Evolutionary conservation across 2,329 filamentous ascomycete species (phyloP).

Genomic region (Monascus ruber): DNA sequence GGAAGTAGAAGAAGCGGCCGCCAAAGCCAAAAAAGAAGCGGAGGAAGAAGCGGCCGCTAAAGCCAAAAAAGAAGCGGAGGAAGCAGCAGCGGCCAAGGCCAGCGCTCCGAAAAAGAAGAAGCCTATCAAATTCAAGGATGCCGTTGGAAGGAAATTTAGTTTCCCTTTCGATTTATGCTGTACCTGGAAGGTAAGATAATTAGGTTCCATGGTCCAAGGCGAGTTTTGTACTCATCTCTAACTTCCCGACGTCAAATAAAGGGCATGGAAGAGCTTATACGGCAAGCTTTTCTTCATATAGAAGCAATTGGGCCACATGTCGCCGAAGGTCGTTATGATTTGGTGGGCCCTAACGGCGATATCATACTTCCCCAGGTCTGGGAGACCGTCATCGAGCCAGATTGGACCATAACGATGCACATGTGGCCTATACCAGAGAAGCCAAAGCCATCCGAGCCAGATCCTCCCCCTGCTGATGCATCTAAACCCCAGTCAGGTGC

Average conservation of each 20-base stretch:
- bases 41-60: slow-evolving; percentile 23
- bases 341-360: slow-evolving; percentile 67
- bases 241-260: slow-evolving; percentile 22
- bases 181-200: slow-evolving; percentile 63
- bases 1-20: slow-evolving; percentile 20
- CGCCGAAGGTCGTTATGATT: slow-evolving; percentile 66
- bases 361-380: slow-evolving; percentile 73
- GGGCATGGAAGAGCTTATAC: slow-evolving; percentile 80
- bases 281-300: slow-evolving; percentile 71
- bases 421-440: slow-evolving; percentile 52
- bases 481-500: slow-evolving; percentile 9
- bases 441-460: slow-evolving; percentile 30
- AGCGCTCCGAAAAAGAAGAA: slow-evolving; percentile 51
- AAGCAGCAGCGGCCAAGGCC: slow-evolving; percentile 20
- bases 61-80: slow-evolving; percentile 23
- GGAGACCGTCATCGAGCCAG: slow-evolving; percentile 70
- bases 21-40: slow-evolving; percentile 23
- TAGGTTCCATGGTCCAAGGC: background rate
- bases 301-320: slow-evolving; percentile 67
- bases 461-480: slow-evolving; percentile 14
- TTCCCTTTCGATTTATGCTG: slow-evolving; percentile 80
- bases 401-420: slow-evolving; percentile 60
- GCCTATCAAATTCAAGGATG: slow-evolving; percentile 83
- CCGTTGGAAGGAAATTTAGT: slow-evolving; percentile 80
- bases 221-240: background rate